Evolutionary conservation across 345 rosid genomes (phyloP), one percentile per base, ranked within the genome.

Genomic region (Carallia pectinifolia): DNA sequence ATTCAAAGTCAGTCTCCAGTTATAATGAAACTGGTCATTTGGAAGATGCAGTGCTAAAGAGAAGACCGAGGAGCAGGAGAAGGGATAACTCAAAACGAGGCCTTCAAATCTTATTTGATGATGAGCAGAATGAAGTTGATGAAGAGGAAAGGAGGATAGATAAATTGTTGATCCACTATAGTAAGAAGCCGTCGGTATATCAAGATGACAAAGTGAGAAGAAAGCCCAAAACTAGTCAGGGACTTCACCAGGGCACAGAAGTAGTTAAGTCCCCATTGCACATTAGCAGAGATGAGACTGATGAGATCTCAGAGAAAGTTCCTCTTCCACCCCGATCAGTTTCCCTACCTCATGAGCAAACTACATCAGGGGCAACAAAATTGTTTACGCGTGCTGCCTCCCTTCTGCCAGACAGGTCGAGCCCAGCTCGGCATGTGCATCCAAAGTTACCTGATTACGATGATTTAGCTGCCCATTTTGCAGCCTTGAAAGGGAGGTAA

Each of bases 401-500:
- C 40, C 88, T 95, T 52, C 96, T 89, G 76, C 87, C 91, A 7
- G 97, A 84, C 56, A 75, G 89, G 71, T 84, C 89, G 1, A 78
- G 63, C 71, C 75, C 78, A 33, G 91, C 93, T 7, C 80, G 84
- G 62, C 99, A 95, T 40, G 99, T 95, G 73, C 99, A 95, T 81
- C 99, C 98, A 1, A 95, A 92, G 77, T 81, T 95, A 71, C 99
- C 98, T 4, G 87, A 95, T 75, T 95, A 90, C 44, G 99, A 95
- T 55, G 94, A 89, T 73, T 78, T 95, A 85, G 96, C 99, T 6
- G 98, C 99, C 5, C 86, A 86, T 13, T 81, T 95, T 78, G 91
- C 99, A 7, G 89, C 96, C 47, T 84, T 92, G 64, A 90, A 84
- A 79, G 97, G 96, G 65, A 88, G 82, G 66, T 95, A 84, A 82